These are phyloP conservation scores for Tricholoma furcatifolium DNA, from an alignment of 768 basidiomycete genomes.

Conservation along the genomic window DNA sequence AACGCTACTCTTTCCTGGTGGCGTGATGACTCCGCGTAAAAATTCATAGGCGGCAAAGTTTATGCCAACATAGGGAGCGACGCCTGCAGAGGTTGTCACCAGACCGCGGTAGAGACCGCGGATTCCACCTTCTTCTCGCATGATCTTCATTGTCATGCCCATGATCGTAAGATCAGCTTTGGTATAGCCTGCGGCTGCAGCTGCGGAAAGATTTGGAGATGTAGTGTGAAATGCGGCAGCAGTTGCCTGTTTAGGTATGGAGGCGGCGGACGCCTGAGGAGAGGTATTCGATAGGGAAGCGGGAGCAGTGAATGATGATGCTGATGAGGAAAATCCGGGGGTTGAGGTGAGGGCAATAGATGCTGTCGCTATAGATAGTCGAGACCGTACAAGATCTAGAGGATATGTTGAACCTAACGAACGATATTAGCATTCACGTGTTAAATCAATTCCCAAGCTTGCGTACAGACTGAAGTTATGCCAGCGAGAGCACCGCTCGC, in stretches of 20 bases:
- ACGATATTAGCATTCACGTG: not conserved
- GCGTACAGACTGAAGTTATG: constrained; percentile 90
- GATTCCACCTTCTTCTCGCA: constrained; percentile 90
- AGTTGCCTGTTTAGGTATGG: constrained; percentile 30
- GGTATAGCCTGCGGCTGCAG: constrained; percentile 29
- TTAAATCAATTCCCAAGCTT: constrained; percentile 4
- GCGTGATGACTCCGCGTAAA: constrained; percentile 70
- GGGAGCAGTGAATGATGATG: constrained; percentile 19
- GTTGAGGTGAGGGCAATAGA: constrained; percentile 47
- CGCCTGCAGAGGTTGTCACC: constrained; percentile 81
- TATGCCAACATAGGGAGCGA: constrained; percentile 87
- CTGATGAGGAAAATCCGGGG: constrained; percentile 12
- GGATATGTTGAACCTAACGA: constrained; percentile 81
- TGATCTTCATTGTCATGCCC: constrained; percentile 90
- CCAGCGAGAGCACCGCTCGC: constrained; percentile 89
- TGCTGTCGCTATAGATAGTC: constrained; percentile 93
- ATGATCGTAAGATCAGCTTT: constrained; percentile 65
- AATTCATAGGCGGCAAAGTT: constrained; percentile 96
- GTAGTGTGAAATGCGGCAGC: constrained; percentile 58
- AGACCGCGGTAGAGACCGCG: constrained; percentile 85
- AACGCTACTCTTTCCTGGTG: constrained; percentile 73
- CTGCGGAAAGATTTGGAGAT: constrained; percentile 22
- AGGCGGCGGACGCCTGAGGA: constrained; percentile 20
- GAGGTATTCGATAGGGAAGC: constrained; percentile 25
- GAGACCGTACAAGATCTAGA: constrained; percentile 88